Conservation (phyloP, 2,329 filamentous ascomycete species). For the Claviceps sp. region DNA sequence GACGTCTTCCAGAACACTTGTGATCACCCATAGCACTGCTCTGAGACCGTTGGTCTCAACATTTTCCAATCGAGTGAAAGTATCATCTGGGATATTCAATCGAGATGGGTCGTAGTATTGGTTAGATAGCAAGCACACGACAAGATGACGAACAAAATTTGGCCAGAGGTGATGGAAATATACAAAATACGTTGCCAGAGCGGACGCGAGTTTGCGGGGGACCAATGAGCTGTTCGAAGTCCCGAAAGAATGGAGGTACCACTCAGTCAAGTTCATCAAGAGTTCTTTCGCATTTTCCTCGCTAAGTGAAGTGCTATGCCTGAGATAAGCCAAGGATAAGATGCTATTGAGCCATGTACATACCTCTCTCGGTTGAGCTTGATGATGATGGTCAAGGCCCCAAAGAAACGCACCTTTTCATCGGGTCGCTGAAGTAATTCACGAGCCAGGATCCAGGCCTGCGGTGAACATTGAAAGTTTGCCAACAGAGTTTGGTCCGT, state of each 20-base stretch:
- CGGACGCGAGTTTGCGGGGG: slow-evolving; percentile 62
- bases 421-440: slow-evolving; percentile 55
- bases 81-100: slow-evolving; percentile 22
- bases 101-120: slow-evolving; percentile 11
- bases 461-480: slow-evolving; percentile 59
- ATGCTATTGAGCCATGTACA: slow-evolving; percentile 10
- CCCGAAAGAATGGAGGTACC: slow-evolving; percentile 43
- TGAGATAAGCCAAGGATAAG: slow-evolving; percentile 1
- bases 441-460: slow-evolving; percentile 79
- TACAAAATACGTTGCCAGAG: slow-evolving; percentile 61
- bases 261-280: slow-evolving; percentile 45
- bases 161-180: slow-evolving; percentile 56
- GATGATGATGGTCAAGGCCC: slow-evolving; percentile 80
- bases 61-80: slow-evolving; percentile 32
- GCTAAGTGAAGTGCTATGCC: slow-evolving; percentile 33
- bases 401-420: slow-evolving; percentile 78
- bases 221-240: slow-evolving; percentile 46
- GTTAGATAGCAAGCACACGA: slow-evolving; percentile 34
- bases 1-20: slow-evolving; percentile 22
- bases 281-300: slow-evolving; percentile 45
- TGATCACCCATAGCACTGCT: slow-evolving; percentile 49
- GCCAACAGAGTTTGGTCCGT: slow-evolving; percentile 61
- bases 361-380: slow-evolving; percentile 89
- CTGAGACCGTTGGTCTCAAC: slow-evolving; percentile 35
- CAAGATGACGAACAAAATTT: slow-evolving; percentile 48